Conservation (phyloP, 768 basidiomycete genomes). For the Thelephora aurantiotincta region DNA sequence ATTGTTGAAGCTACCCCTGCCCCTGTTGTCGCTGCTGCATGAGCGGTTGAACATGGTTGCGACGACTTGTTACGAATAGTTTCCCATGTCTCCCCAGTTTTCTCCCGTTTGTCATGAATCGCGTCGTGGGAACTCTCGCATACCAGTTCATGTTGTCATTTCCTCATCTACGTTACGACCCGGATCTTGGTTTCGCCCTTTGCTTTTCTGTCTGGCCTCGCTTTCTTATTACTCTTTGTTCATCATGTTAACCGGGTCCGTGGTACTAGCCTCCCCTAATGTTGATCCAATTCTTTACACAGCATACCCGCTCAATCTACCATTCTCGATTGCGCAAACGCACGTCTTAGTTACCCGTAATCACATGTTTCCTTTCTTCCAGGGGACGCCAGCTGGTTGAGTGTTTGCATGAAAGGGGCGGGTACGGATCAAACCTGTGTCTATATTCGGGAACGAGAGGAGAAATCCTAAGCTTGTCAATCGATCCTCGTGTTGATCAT, state of each 20-base stretch:
- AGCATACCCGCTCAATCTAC: background rate
- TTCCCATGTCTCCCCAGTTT: slow-evolving; percentile 10
- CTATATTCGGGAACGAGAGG: no score
- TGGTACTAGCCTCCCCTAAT: slow-evolving; percentile 43
- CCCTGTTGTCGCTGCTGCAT: slow-evolving; percentile 66
- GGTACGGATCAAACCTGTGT: no score
- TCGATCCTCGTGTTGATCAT: no score
- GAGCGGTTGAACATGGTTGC: slow-evolving; percentile 37
- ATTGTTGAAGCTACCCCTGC: slow-evolving; percentile 29
- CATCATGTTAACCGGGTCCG: slow-evolving; percentile 16
- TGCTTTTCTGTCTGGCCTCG: slow-evolving; percentile 35
- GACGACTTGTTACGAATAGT: slow-evolving; percentile 19
- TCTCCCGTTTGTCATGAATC: slow-evolving; percentile 10
- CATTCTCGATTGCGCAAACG: no score
- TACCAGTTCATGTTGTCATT: slow-evolving; percentile 25
- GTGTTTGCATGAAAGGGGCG: no score
- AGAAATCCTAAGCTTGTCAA: no score
- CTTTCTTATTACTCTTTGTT: slow-evolving; percentile 47
- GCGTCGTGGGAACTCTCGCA: slow-evolving; percentile 16
- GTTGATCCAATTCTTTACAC: slow-evolving; percentile 9
- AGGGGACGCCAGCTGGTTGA: background rate
- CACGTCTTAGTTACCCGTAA: no score
- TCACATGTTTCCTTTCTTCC: no score
- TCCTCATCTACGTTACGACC: slow-evolving; percentile 23
- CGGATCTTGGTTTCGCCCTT: slow-evolving; percentile 43